A percentile compares a stretch with the other conserved stretches of the same genome.
These are phyloP conservation scores for Skeletonema marinoi DNA, from an alignment of 108 stramenopile genomes.

Conservation along the genomic window DNA sequence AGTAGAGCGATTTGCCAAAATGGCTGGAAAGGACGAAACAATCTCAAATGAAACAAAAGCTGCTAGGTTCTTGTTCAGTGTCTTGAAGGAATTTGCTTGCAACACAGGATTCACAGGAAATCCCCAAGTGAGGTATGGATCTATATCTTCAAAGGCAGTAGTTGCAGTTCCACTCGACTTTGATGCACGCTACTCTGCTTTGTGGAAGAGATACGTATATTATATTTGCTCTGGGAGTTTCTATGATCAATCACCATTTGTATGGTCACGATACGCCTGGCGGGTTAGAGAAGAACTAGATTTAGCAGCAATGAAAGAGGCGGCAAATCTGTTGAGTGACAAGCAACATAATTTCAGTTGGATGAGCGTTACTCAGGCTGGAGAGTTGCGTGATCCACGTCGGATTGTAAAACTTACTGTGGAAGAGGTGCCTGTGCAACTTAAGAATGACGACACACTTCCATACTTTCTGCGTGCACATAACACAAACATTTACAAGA, in stretches of 20 bases:
- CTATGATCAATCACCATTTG: slow-evolving; percentile 16
- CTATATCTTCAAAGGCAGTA: slow-evolving; percentile 19
- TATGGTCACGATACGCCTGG: slow-evolving; percentile 27
- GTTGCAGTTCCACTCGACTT: slow-evolving; percentile 24
- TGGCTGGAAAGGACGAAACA: neutral
- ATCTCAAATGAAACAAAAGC: slow-evolving; percentile 6
- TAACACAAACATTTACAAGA: slow-evolving; percentile 5
- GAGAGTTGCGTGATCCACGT: slow-evolving; percentile 28
- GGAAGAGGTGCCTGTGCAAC: slow-evolving; percentile 9
- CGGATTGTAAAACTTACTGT: slow-evolving; percentile 16
- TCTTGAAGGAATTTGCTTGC: slow-evolving; percentile 30
- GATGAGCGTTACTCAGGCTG: slow-evolving; percentile 32
- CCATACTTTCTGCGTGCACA: slow-evolving; percentile 27
- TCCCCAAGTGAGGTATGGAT: slow-evolving; percentile 13
- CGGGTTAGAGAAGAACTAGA: slow-evolving; percentile 9
- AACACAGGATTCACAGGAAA: slow-evolving; percentile 12
- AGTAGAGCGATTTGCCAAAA: slow-evolving; percentile 2
- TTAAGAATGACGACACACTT: neutral
- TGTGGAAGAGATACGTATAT: slow-evolving; percentile 36
- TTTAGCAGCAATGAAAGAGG: slow-evolving; percentile 17
- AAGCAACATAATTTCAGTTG: slow-evolving; percentile 37
- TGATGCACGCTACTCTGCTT: slow-evolving; percentile 36
- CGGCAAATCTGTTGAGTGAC: slow-evolving; percentile 18
- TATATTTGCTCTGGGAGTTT: slow-evolving; percentile 10
- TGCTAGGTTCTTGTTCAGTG: slow-evolving; percentile 20